Percentiles rank a stretch among this genome's conserved stretches.
phyloP scores from a whole-genome alignment of 2,329 filamentous ascomycete genomes.

The Alternaria sp. region DNA sequence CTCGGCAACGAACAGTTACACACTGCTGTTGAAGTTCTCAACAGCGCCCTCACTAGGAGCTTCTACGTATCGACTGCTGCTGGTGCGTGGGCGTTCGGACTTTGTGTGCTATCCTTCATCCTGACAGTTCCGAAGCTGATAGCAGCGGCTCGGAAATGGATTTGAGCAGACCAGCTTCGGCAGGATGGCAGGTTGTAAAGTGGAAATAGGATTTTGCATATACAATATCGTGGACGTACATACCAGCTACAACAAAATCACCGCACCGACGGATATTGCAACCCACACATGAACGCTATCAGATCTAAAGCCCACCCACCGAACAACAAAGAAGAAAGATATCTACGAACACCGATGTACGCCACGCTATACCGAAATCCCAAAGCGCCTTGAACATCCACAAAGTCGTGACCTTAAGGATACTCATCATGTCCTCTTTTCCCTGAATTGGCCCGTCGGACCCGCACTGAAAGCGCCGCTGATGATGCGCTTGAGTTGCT shows the following conservation, averaged over 20 bases:
- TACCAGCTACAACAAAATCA: background rate
- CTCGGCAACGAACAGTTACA: too few relatives aligned
- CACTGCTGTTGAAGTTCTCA: too few relatives aligned
- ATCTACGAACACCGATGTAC: background rate
- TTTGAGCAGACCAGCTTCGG: too few relatives aligned
- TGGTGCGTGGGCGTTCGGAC: too few relatives aligned
- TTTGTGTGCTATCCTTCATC: too few relatives aligned
- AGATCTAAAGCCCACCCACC: background rate
- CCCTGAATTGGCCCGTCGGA: constrained; percentile 15
- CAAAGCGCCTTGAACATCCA: background rate
- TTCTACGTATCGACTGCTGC: too few relatives aligned
- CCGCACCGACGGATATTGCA: background rate
- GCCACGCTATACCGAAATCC: background rate
- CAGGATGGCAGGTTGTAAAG: too few relatives aligned
- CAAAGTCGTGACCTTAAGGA: background rate
- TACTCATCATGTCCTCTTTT: constrained; percentile 12
- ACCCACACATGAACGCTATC: background rate
- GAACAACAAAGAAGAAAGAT: background rate
- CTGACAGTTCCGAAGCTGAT: too few relatives aligned
- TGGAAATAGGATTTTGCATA: too few relatives aligned
- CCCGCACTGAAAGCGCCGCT: constrained; percentile 33
- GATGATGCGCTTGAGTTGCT: constrained; percentile 28
- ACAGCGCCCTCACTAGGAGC: too few relatives aligned
- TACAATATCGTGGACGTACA: background rate
- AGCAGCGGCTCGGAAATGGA: too few relatives aligned